Evolutionary conservation across 2,329 filamentous ascomycete species (phyloP).

Genomic region (Leptographium radiaticola): DNA sequence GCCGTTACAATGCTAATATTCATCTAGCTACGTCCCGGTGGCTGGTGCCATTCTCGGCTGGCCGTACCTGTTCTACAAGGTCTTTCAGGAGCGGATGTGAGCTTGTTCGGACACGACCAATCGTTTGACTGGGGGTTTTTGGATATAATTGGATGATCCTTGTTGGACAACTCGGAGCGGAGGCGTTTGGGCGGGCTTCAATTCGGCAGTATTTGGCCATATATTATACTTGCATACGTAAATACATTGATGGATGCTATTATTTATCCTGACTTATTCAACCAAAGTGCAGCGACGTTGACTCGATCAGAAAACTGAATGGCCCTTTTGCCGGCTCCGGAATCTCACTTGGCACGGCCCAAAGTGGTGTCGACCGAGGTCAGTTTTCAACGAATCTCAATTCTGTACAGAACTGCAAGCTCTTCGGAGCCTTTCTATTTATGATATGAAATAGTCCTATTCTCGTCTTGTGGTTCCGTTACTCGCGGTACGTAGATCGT

Average conservation of each 20-base stretch:
- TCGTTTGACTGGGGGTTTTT: neutral
- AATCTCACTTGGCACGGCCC: too few species aligned
- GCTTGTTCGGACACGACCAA: neutral
- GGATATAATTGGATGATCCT: neutral
- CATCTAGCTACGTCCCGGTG: slow-evolving; percentile 22
- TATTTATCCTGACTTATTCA: neutral
- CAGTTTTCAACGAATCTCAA: too few species aligned
- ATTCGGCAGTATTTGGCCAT: neutral
- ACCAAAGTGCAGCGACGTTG: too few species aligned
- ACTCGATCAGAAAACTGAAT: too few species aligned
- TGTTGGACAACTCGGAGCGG: neutral
- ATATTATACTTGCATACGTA: neutral
- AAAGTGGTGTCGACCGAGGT: too few species aligned
- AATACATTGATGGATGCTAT: neutral
- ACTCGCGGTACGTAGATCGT: too few species aligned
- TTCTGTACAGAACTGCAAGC: too few species aligned
- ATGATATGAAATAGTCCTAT: too few species aligned
- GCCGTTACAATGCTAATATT: neutral
- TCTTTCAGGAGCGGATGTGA: neutral
- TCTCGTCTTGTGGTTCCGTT: too few species aligned
- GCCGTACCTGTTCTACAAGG: slow-evolving; percentile 16
- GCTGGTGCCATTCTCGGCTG: slow-evolving; percentile 23
- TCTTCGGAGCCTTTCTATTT: too few species aligned
- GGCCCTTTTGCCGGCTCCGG: too few species aligned
- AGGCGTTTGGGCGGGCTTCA: neutral